Evolutionary conservation across 306 rosid species (phyloP), one percentile per base, ranked within the genome.

Genomic region (Prinsepia uniflora): DNA sequence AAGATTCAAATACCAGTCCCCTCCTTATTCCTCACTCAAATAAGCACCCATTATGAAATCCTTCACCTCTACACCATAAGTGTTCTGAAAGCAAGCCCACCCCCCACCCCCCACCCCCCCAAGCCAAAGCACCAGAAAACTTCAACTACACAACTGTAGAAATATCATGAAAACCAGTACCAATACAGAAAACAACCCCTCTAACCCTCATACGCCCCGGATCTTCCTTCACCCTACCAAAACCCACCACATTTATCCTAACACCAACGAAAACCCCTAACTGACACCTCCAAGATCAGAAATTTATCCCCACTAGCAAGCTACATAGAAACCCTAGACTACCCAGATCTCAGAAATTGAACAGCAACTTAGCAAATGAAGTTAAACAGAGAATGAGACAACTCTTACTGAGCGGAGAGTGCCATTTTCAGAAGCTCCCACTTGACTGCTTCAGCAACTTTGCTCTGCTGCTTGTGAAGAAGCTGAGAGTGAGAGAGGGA

Each of bases 101-200:
- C 80, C 77, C 79, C n/a, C n/a, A n/a, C n/a, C n/a, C n/a, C 72
- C 59, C 0, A 30, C 36, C 65, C 80, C 88, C 80, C 69, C 83
- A 68, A 52, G 70, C 15, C 75, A 63, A 79, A 56, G 66, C 53
- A 60, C 73, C 85, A 75, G 78, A 61, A 84, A 67, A 65, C 46
- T 43, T 45, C 42, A 65, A 43, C 56, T 39, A 46, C 58, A 61
- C 74, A 30, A 50, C 2, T 18, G 9, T 7, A 4, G 19, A 44
- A 72, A 67, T 63, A 73, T 81, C 86, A 88, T 71, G 90, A 72
- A 88, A 85, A 64, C 84, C 88, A 79, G 81, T 83, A 15, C 88
- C 88, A 77, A 85, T 77, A 78, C 85, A 87, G 76, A 61, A 83
- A 71, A 79, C 74, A 72, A 81, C 24, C 65, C 82, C 79, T 22